These are phyloP conservation scores for Neopestalotiopsis sp. DNA, from an alignment of 2,329 filamentous ascomycete species.

Conservation along the genomic window DNA sequence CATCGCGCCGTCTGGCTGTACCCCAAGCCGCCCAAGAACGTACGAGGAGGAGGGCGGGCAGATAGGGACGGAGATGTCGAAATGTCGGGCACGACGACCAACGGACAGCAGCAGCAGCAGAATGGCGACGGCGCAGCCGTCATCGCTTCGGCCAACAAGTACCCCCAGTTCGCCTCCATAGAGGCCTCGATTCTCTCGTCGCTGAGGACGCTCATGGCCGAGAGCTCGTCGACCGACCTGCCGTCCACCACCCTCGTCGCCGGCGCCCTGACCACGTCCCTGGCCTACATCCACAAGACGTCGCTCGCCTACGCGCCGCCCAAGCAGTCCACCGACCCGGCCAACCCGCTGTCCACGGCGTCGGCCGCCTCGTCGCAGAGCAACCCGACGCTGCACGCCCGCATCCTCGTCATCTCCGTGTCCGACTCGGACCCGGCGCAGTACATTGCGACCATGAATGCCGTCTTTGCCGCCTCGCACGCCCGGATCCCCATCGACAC, in stretches of 20 bases:
- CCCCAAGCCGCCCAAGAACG: conserved; percentile 54
- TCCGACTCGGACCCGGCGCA: conserved; percentile 85
- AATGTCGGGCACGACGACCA: conserved; percentile 56
- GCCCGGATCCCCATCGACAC: conserved; percentile 91
- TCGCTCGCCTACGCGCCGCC: conserved; percentile 68
- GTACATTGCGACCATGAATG: conserved; percentile 99
- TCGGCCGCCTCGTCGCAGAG: conserved; percentile 34
- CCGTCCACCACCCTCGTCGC: conserved; percentile 86
- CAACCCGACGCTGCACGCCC: conserved; percentile 67
- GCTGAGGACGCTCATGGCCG: conserved; percentile 73
- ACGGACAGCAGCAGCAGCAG: conserved; percentile 32
- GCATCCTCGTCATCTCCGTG: conserved; percentile 89
- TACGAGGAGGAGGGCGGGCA: conserved; percentile 23
- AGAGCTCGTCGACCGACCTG: conserved; percentile 69
- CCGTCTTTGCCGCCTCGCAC: conserved; percentile 92
- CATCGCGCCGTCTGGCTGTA: conserved; percentile 91
- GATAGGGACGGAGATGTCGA: conserved; percentile 57
- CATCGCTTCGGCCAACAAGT: conserved; percentile 76
- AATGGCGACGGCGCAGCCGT: conserved; percentile 34
- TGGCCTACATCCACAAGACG: conserved; percentile 89
- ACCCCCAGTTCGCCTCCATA: conserved; percentile 86
- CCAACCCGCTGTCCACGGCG: conserved; percentile 32
- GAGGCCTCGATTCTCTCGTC: conserved; percentile 81
- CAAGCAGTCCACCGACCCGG: conserved; percentile 46
- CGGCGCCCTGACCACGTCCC: conserved; percentile 86